Percentiles rank a stretch among this genome's conserved stretches.
Evolutionary conservation across 2,329 filamentous ascomycete species (phyloP).

Genomic region (Coniella lustricola): DNA sequence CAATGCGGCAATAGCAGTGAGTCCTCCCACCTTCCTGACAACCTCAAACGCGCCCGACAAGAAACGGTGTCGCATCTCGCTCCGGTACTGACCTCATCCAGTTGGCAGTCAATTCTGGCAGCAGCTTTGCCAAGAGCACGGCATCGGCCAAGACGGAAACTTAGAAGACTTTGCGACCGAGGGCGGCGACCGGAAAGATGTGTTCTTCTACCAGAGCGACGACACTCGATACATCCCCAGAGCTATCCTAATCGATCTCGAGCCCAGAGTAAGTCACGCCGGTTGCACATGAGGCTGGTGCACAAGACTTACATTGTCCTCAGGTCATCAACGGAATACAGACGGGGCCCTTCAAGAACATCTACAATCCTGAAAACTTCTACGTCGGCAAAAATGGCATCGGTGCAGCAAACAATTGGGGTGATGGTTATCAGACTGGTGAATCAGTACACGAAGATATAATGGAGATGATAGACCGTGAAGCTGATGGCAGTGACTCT

Average conservation of each 20-base stretch:
- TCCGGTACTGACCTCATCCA: conserved; percentile 36
- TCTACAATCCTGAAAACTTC: conserved; percentile 99
- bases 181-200: conserved; percentile 95
- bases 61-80: conserved; percentile 10
- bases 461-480: conserved; percentile 98
- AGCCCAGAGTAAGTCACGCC: conserved; percentile 62
- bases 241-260: conserved; percentile 89
- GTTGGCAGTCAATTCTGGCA: conserved; percentile 99
- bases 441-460: conserved; percentile 92
- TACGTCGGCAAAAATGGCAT: conserved; percentile 91
- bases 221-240: conserved; percentile 97
- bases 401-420: conserved; percentile 97
- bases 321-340: conserved; percentile 87
- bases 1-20: conserved; percentile 98
- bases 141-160: conserved; percentile 95
- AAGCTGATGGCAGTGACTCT: conserved; percentile 96
- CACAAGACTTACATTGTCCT: not conserved
- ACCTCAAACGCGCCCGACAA: conserved; percentile 17
- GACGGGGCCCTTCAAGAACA: conserved; percentile 90
- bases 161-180: conserved; percentile 96
- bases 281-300: not conserved
- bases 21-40: conserved; percentile 32
- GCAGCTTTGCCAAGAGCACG: conserved; percentile 94
- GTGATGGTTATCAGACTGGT: conserved; percentile 88
- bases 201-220: conserved; percentile 99